These are phyloP conservation scores for Powellomyces hirtus DNA, from an alignment of 192 early-diverging fungal species.

Conservation along the genomic window DNA sequence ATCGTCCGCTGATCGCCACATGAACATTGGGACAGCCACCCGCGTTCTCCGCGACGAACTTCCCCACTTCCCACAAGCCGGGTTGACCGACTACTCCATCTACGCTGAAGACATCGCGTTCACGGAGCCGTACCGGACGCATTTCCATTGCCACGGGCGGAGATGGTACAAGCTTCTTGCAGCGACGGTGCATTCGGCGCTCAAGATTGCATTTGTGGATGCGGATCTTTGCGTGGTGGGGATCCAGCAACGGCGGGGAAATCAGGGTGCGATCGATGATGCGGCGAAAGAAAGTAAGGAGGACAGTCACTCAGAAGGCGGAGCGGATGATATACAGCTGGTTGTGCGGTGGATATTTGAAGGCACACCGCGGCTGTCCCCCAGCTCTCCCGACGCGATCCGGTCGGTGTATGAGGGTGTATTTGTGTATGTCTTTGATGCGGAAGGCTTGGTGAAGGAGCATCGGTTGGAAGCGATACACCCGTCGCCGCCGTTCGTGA, in stretches of 20 bases:
- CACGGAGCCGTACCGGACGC: constrained; percentile 17
- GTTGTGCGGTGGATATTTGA: constrained; percentile 45
- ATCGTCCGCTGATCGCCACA: constrained; percentile 2
- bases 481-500: constrained; percentile 32
- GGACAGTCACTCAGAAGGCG: background rate
- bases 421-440: constrained; percentile 40
- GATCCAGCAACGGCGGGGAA: constrained; percentile 12
- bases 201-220: constrained; percentile 6
- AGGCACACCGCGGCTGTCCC: constrained; percentile 35
- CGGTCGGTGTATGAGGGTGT: constrained; percentile 41
- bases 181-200: background rate
- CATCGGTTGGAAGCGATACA: constrained; percentile 36
- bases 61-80: constrained; percentile 13
- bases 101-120: constrained; percentile 22
- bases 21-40: constrained; percentile 28
- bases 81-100: constrained; percentile 9
- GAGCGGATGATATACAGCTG: constrained; percentile 14
- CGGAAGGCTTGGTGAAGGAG: constrained; percentile 29
- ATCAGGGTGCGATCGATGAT: background rate
- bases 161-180: constrained; percentile 14
- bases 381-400: background rate
- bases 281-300: background rate
- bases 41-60: constrained; percentile 25
- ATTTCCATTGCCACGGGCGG: background rate
- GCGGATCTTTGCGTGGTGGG: constrained; percentile 2